Conservation (phyloP, 2,329 filamentous ascomycete species). For the Alternaria incomplexa region DNA sequence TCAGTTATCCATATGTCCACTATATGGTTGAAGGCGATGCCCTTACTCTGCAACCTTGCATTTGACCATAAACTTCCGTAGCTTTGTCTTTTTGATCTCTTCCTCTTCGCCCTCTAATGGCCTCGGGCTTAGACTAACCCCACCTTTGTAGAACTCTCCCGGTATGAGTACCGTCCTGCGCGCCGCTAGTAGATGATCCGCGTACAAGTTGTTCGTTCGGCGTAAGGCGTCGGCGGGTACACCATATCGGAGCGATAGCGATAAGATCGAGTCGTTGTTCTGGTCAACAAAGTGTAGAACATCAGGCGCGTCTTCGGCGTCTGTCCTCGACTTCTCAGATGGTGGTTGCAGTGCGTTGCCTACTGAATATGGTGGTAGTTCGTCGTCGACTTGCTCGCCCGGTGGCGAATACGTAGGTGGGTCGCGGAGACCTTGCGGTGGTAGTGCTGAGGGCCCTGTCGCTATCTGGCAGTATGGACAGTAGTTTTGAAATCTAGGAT, state of each 20-base stretch:
- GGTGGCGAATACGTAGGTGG: constrained; percentile 69
- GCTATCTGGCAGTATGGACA: constrained; percentile 81
- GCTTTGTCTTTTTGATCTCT: constrained; percentile 70
- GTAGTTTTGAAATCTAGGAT: constrained; percentile 70
- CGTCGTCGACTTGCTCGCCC: constrained; percentile 41
- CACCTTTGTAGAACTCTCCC: constrained; percentile 70
- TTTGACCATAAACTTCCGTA: constrained; percentile 78
- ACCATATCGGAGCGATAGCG: constrained; percentile 73
- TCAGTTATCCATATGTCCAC: constrained; percentile 36
- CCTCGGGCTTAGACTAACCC: constrained; percentile 70
- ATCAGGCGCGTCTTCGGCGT: constrained; percentile 59
- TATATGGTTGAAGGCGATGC: neutral
- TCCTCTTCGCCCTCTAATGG: constrained; percentile 79
- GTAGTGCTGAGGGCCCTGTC: constrained; percentile 63
- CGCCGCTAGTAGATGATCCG: constrained; percentile 73
- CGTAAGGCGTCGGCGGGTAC: constrained; percentile 70
- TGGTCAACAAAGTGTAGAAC: constrained; percentile 78
- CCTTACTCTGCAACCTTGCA: constrained; percentile 78
- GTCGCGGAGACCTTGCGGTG: constrained; percentile 67
- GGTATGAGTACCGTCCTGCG: constrained; percentile 75
- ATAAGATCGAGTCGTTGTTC: constrained; percentile 69
- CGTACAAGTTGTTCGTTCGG: constrained; percentile 71
- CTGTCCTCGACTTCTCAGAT: constrained; percentile 38
- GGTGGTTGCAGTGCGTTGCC: constrained; percentile 34
- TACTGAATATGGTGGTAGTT: constrained; percentile 54